Evolutionary conservation across 108 stramenopile species (phyloP), one percentile per base, ranked within the genome.

Genomic region (Tribonema minus): DNA sequence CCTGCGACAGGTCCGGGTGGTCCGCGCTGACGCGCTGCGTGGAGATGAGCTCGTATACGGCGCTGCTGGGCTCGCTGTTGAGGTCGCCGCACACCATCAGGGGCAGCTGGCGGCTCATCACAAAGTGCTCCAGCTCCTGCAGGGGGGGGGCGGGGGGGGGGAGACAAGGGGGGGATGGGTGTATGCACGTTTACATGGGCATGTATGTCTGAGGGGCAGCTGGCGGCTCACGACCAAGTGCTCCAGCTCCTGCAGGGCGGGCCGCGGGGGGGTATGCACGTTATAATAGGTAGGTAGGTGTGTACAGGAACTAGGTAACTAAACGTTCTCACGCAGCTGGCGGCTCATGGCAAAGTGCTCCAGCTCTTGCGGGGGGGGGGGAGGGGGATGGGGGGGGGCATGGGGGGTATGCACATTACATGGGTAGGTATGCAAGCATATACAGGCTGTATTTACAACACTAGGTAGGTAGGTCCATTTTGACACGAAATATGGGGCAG

Each of bases 51-150:
- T 95, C 93, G 82, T 96, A 95, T 38, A 99, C 98, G 30, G 95
- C 92, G 33, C 91, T 91, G 75, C 94, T 91, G n/a, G 96, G 95
- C 33, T 93, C 93, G 36, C 92, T 92, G 87, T 99, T 99, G 84
- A 99, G 94, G 79, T 99, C 98, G 39, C 98, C 98, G 89, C 95
- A 96, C 58, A 74, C 91, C 80, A 98, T 89, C 32, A 96, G 86
- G 26, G 97, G 94, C 61, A 94, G 85, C 59, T 88, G 91, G 12
- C 92, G 87, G 69, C 88, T 89, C 85, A 92, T 81, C 39, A 89
- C 88, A 68, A 94, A 95, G 30, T 91, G 90, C 76, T 96, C 94
- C 70, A 98, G 86, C 82, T 96, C 93, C 78, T 93, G 91, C 69
- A 65, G n/a, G 38, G n/a, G n/a, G n/a, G n/a, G n/a, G n/a, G n/a